phyloP scores from a whole-genome alignment of 495 filamentous ascomycete species.

The Sordaria brevicollis region DNA sequence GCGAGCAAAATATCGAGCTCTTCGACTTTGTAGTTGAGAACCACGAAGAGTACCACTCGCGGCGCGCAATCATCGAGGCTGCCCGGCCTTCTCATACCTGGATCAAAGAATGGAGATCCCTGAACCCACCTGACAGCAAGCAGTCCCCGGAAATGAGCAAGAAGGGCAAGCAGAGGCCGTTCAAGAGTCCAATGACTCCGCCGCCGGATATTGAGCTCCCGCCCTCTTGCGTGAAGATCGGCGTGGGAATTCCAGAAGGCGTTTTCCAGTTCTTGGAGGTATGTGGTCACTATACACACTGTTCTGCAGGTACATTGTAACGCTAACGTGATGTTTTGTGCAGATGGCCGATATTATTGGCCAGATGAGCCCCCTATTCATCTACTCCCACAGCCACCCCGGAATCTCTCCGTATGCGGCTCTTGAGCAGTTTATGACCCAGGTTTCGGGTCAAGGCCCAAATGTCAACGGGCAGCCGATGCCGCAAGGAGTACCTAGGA shows the following conservation, averaged over 20 bases:
- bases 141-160: slow-evolving; percentile 67
- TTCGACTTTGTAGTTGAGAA: slow-evolving; percentile 54
- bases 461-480: slow-evolving; percentile 34
- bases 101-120: slow-evolving; percentile 44
- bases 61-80: slow-evolving; percentile 42
- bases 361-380: slow-evolving; percentile 59
- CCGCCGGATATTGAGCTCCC: slow-evolving; percentile 51
- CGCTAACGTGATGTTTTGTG: not conserved
- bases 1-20: slow-evolving; percentile 59
- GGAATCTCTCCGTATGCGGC: slow-evolving; percentile 49
- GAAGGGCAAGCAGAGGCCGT: slow-evolving; percentile 44
- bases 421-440: slow-evolving; percentile 48
- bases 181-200: slow-evolving; percentile 38
- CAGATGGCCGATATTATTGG: slow-evolving; percentile 67
- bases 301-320: not conserved
- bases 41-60: slow-evolving; percentile 61
- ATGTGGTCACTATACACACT: slow-evolving; percentile 7
- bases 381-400: slow-evolving; percentile 47
- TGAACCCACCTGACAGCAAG: slow-evolving; percentile 49
- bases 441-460: slow-evolving; percentile 21
- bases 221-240: slow-evolving; percentile 48
- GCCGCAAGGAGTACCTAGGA: slow-evolving; percentile 30
- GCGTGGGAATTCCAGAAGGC: slow-evolving; percentile 47
- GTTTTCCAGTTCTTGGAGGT: slow-evolving; percentile 66
- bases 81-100: slow-evolving; percentile 43